phyloP scores from a whole-genome alignment of 2,329 filamentous ascomycete species.

The Fusarium sp. region DNA sequence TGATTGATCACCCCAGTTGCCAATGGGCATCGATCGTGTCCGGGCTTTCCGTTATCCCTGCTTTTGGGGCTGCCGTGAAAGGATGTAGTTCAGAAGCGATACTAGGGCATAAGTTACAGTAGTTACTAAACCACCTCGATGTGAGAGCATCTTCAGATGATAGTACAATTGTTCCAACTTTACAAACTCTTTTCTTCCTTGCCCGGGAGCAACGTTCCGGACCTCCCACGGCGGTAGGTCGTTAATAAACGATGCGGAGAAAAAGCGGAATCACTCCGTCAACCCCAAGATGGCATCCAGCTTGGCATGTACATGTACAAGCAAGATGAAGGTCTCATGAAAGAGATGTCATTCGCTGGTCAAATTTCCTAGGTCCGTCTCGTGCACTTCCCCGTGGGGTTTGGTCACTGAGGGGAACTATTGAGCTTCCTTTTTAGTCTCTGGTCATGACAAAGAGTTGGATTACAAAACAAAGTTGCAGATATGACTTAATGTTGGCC shows the following conservation, averaged over 20 bases:
- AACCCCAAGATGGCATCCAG: constrained; percentile 13
- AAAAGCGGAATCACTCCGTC: constrained; percentile 28
- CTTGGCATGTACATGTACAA: not conserved
- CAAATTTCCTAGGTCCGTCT: constrained; percentile 11
- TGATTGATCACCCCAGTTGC: not conserved
- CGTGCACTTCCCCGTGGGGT: constrained; percentile 31
- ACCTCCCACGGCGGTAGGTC: not conserved
- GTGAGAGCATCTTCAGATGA: not conserved
- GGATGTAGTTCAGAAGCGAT: not conserved
- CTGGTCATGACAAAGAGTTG: not conserved
- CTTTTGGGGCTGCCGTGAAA: not conserved
- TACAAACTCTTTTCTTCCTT: not conserved
- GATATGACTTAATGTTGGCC: constrained; percentile 18
- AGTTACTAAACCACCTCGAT: too few relatives aligned
- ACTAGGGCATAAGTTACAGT: not conserved
- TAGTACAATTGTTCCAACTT: not conserved
- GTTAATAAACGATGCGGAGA: constrained; percentile 21
- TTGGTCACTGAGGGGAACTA: constrained; percentile 22
- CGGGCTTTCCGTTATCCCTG: not conserved
- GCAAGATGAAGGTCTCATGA: constrained; percentile 5
- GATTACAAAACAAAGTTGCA: constrained; percentile 20
- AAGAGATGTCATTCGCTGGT: constrained; percentile 16
- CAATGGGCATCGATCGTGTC: not conserved
- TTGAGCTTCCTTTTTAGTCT: constrained; percentile 30
- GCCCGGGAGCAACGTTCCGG: constrained; percentile 10